Base-by-base conservation (phyloP, 192 early-diverging fungal species). In the Backusella luteola region DNA sequence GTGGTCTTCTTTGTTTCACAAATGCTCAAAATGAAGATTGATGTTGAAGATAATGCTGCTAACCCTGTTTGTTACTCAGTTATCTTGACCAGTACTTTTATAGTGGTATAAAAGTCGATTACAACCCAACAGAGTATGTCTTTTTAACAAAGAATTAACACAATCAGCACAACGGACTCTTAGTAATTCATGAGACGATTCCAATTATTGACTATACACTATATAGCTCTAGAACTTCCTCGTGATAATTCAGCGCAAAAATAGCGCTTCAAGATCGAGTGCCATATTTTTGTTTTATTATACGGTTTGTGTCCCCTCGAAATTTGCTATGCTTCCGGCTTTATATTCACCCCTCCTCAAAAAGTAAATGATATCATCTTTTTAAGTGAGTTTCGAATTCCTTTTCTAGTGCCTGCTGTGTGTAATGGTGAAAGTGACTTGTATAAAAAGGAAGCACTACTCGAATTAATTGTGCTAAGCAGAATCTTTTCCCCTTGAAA, bases 291-390 rank as follows among this genome's bases (percentile, higher is more conserved):
- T 59, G 21, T 59, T 53, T 53, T 56, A 21, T 26, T 56, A 23
- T 56, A 56, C 0, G 23, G 56, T 63, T 23, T 14, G 56, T 63
- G 23, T 63, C 26, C 56, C 56, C 56, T 26, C 11, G 56, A 63
- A 63, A 63, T 29, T 29, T 63, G 56, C 21, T 63, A 26, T 63
- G 56, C 23, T 14, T 12, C 56, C 56, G 56, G 56, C 56, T 63
- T 63, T 26, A 29, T 11, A 26, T 63, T 63, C 56, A 63, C 56
- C 56, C 56, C 4, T 63, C 56, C 26, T 63, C 21, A 63, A 49
- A n/a, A 49, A n/a, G 19, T 12, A 63, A 63, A 63, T 63, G 56
- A 63, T 63, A 26, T 63, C 56, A 63, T 63, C 26, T 63, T 63
- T 63, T 14, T 15, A 23, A 59, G 53, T 59, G 21, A 6, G 8